These are phyloP conservation scores for Lignosus rhinocerotis DNA, from an alignment of 1,284 basidiomycete species.

Conservation along the genomic window DNA sequence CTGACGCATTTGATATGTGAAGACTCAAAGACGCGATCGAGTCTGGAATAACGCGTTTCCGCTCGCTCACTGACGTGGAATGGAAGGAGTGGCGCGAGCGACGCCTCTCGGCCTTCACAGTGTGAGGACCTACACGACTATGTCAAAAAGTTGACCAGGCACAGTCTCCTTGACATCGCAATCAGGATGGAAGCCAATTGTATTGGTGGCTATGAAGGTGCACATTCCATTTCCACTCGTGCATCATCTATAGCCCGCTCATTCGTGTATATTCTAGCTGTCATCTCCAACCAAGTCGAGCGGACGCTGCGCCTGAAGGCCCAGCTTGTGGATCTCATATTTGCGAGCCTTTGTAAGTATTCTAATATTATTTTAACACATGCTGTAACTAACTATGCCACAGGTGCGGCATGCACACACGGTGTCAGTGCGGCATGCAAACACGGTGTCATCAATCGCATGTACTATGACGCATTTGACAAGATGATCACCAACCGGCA, in stretches of 20 bases:
- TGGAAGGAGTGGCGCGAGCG: not conserved
- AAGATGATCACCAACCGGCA: not conserved
- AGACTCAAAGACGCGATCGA: slow-evolving; percentile 4
- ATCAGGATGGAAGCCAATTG: slow-evolving; percentile 16
- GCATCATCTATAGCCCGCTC: not conserved
- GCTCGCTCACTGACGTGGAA: slow-evolving; percentile 12
- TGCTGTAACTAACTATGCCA: not conserved
- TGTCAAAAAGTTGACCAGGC: not conserved
- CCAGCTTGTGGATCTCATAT: not conserved
- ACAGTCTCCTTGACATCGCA: slow-evolving; percentile 2
- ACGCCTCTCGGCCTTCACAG: not conserved
- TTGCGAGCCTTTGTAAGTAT: not conserved
- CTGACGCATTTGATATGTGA: too few species aligned
- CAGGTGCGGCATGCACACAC: too few species aligned
- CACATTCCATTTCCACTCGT: not conserved
- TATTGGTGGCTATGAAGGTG: slow-evolving; percentile 18
- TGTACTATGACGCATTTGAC: not conserved
- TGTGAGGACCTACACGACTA: slow-evolving; percentile 10
- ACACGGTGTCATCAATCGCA: not conserved
- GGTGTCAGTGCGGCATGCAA: not conserved
- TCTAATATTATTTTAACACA: not conserved
- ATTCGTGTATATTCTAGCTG: not conserved
- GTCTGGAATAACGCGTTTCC: slow-evolving; percentile 15
- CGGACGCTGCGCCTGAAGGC: not conserved
- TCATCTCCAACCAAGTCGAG: slow-evolving; percentile 9